These are phyloP conservation scores for Podospora appendiculata DNA, from an alignment of 495 filamentous ascomycete species.

Conservation along the genomic window DNA sequence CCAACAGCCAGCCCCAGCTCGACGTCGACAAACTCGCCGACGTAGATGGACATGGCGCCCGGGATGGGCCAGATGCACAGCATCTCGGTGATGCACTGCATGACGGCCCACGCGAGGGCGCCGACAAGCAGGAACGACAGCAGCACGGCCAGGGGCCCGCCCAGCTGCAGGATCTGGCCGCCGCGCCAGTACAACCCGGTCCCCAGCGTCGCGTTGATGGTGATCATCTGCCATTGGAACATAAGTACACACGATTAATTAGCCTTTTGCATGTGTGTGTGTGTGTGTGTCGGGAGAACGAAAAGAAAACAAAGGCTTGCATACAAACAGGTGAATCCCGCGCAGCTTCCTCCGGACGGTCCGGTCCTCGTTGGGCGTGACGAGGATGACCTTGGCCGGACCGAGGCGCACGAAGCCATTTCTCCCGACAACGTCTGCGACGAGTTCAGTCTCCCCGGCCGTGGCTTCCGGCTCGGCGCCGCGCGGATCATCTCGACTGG, in stretches of 20 bases:
- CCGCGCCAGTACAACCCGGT: slow-evolving; percentile 40
- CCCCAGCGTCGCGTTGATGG: slow-evolving; percentile 38
- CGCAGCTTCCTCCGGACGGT: slow-evolving; percentile 24
- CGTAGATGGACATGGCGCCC: slow-evolving; percentile 37
- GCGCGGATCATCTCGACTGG: too few relatives aligned
- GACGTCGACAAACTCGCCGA: slow-evolving; percentile 40
- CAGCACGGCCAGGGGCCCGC: slow-evolving; percentile 34
- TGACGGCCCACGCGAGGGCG: slow-evolving; percentile 33
- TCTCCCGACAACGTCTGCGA: not conserved
- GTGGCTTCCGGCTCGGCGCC: not conserved
- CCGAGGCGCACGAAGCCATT: not conserved
- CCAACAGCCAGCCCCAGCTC: slow-evolving; percentile 41
- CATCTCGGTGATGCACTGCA: slow-evolving; percentile 44
- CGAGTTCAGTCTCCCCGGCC: not conserved
- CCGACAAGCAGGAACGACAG: slow-evolving; percentile 37
- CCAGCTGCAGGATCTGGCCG: slow-evolving; percentile 34
- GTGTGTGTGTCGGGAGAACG: too few relatives aligned
- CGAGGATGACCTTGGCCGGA: not conserved
- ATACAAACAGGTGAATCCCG: slow-evolving; percentile 38
- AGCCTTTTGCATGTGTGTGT: too few relatives aligned
- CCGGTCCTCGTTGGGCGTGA: slow-evolving; percentile 3
- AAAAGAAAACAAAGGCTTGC: slow-evolving; percentile 5
- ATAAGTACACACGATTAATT: not conserved
- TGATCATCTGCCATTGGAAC: slow-evolving; percentile 33
- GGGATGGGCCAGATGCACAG: slow-evolving; percentile 42